phyloP scores from a whole-genome alignment of 2,329 filamentous ascomycete genomes.

The Colletotrichum cordylinicola region DNA sequence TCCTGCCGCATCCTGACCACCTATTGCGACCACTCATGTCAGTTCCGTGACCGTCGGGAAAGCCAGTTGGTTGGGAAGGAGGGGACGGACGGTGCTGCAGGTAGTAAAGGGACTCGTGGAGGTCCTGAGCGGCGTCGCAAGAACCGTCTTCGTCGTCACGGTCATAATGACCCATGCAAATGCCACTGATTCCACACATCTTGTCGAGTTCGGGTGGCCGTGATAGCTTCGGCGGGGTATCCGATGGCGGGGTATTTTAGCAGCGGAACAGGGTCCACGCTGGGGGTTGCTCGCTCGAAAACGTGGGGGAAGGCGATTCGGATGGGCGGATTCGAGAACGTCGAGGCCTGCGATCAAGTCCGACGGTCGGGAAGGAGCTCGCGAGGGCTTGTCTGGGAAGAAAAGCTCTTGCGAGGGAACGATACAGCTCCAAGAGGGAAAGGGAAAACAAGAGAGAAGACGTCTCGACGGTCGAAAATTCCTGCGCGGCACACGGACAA shows the following conservation, averaged over 20 bases:
- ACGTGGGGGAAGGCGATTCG: neutral
- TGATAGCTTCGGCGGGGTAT: conserved; percentile 15
- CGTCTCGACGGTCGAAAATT: conserved; percentile 8
- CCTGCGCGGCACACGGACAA: neutral
- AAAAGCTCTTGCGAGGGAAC: conserved; percentile 3
- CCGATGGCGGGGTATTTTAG: conserved; percentile 11
- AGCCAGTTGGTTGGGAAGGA: neutral
- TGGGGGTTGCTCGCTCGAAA: neutral
- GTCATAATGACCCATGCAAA: conserved; percentile 13
- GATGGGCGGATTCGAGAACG: neutral
- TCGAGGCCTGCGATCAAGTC: neutral
- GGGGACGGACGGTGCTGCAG: conserved; percentile 52
- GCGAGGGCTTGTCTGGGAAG: neutral
- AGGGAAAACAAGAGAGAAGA: neutral
- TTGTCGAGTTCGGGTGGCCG: neutral
- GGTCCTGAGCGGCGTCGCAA: conserved; percentile 61
- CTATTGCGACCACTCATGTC: conserved; percentile 26
- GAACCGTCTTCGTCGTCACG: neutral
- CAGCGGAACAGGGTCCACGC: conserved; percentile 4
- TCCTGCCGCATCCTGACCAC: conserved; percentile 85
- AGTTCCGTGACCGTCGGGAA: neutral
- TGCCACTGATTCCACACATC: conserved; percentile 15
- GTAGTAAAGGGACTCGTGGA: conserved; percentile 76
- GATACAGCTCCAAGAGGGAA: neutral
- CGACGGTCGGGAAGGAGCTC: neutral